Conservation (phyloP, 2,329 filamentous ascomycete species). For the Aspergillus sp. region DNA sequence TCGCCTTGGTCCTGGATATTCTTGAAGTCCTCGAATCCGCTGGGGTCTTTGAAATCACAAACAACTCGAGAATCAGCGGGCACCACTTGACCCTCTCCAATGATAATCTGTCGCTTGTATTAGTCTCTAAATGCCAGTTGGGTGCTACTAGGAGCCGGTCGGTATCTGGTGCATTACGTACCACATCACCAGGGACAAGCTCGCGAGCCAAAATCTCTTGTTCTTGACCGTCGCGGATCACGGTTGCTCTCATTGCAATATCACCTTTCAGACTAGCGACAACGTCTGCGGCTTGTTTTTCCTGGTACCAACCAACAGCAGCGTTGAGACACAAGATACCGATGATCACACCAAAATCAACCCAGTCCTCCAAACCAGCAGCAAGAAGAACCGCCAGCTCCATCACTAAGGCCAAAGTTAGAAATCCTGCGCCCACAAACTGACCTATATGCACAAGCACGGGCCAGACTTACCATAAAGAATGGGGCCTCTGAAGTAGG, state of each 20-base stretch:
- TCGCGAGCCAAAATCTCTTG: conserved; percentile 68
- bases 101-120: conserved; percentile 53
- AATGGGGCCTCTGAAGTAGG: conserved; percentile 73
- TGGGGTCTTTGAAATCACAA: conserved; percentile 67
- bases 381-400: conserved; percentile 72
- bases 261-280: conserved; percentile 75
- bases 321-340: conserved; percentile 74
- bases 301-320: conserved; percentile 76
- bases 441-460: not conserved
- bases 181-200: conserved; percentile 74
- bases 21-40: conserved; percentile 67
- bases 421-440: not conserved
- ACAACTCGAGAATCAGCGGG: conserved; percentile 70
- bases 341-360: conserved; percentile 76
- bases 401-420: conserved; percentile 54
- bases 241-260: conserved; percentile 70
- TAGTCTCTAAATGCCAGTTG: conserved; percentile 11
- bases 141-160: not conserved
- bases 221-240: conserved; percentile 66
- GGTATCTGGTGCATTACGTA: conserved; percentile 42
- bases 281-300: conserved; percentile 77
- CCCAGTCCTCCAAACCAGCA: conserved; percentile 71
- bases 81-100: conserved; percentile 70
- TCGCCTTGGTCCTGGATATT: conserved; percentile 63
- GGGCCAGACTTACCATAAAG: conserved; percentile 63